phyloP scores from a whole-genome alignment of 495 filamentous ascomycete species.

The Talaromyces nanjingensis region DNA sequence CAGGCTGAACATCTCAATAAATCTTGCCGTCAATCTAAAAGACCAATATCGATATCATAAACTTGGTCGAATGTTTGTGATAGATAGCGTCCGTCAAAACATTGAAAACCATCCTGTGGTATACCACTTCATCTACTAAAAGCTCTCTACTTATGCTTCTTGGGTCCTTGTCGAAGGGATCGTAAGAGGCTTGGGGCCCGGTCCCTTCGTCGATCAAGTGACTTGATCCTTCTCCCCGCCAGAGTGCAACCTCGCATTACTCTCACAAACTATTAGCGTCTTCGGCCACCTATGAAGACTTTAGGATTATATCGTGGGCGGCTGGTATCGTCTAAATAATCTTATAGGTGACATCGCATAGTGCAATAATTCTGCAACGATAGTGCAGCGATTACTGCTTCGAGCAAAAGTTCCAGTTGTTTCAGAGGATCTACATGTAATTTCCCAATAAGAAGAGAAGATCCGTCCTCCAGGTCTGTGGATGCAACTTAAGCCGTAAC shows the following conservation, averaged over 20 bases:
- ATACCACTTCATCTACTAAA: not conserved
- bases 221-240: not conserved
- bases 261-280: not conserved
- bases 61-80: not conserved
- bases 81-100: not conserved
- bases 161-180: not conserved
- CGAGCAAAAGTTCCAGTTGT: not conserved
- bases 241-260: not conserved
- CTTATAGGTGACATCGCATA: not conserved
- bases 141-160: not conserved
- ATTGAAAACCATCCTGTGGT: not conserved
- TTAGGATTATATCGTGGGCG: not conserved
- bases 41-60: not conserved
- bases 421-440: not conserved
- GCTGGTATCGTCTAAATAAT: not conserved
- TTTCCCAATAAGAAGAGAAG: not conserved
- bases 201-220: not conserved
- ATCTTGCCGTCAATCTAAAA: not conserved
- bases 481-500: not conserved
- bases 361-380: not conserved
- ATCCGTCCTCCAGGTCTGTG: not conserved
- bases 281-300: not conserved
- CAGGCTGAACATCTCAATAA: not conserved
- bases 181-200: not conserved
- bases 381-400: not conserved